Evolutionary conservation across 306 rosid species (phyloP).

Genomic region (Citrullus colocynthis): DNA sequence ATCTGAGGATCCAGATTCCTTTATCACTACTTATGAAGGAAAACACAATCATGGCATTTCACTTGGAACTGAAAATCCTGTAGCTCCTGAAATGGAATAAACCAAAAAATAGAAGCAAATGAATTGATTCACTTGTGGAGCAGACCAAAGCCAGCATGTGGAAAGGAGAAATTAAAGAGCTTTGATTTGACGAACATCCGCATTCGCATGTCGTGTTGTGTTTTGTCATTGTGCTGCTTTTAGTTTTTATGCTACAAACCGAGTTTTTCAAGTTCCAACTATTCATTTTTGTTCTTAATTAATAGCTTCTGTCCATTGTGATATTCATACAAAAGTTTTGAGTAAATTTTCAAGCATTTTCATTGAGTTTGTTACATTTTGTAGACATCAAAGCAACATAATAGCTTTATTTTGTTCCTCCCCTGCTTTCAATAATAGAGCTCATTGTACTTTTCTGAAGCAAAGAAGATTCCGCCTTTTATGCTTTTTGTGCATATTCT

Average conservation of each 20-base stretch:
- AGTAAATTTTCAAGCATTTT: neutral
- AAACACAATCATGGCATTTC: conserved; percentile 90
- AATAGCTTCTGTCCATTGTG: neutral
- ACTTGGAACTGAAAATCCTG: conserved; percentile 31
- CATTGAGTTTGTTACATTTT: neutral
- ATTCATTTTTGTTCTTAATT: neutral
- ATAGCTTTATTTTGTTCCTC: neutral
- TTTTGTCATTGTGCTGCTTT: neutral
- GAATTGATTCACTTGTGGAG: neutral
- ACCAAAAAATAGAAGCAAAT: conserved; percentile 26
- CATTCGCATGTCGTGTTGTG: neutral
- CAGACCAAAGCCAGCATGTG: neutral
- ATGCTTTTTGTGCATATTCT: neutral
- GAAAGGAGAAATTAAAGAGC: neutral
- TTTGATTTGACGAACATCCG: too few species aligned
- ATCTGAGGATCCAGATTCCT: conserved; percentile 74
- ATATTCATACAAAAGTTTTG: neutral
- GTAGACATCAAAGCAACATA: neutral
- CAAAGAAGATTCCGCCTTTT: neutral
- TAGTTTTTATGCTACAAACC: neutral
- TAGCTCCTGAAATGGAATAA: conserved; percentile 38
- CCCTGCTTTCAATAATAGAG: neutral
- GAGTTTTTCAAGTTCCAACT: neutral
- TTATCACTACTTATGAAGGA: conserved; percentile 88
- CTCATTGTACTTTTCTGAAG: neutral